phyloP scores from a whole-genome alignment of 148 eudicot genomes.

The Rhododendron henanense region DNA sequence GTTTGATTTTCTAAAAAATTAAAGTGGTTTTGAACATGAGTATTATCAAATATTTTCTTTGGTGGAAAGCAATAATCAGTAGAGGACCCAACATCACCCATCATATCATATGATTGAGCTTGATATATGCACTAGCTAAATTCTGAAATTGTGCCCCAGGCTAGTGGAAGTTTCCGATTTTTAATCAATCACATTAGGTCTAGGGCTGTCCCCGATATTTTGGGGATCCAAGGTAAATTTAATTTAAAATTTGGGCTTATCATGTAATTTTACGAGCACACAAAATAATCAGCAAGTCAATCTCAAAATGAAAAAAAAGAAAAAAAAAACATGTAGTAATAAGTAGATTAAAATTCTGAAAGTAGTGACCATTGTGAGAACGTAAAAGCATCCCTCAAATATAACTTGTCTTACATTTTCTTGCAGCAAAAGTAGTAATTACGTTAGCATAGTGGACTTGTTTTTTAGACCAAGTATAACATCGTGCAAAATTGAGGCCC shows the following conservation, averaged over 20 bases:
- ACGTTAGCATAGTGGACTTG: neutral
- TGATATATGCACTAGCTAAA: neutral
- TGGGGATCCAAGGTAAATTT: neutral
- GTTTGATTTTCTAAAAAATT: neutral
- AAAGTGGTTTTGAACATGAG: neutral
- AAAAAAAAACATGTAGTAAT: too few species aligned
- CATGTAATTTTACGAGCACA: too few species aligned
- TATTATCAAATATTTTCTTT: neutral
- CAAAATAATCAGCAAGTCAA: too few species aligned
- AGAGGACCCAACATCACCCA: neutral
- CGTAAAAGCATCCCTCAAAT: too few species aligned
- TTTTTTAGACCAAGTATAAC: too few species aligned
- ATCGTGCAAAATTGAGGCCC: neutral
- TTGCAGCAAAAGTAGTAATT: too few species aligned
- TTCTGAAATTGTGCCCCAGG: neutral
- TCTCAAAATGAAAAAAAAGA: too few species aligned
- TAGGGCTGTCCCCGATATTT: neutral
- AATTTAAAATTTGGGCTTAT: neutral
- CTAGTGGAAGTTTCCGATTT: neutral
- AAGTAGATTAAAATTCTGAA: too few species aligned
- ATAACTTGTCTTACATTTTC: too few species aligned
- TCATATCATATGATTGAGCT: neutral
- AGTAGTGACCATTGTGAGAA: too few species aligned
- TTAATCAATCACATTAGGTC: neutral
- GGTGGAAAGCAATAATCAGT: neutral